phyloP scores from a whole-genome alignment of 1,284 basidiomycete species.

The Phellopilus nigrolimitatus region DNA sequence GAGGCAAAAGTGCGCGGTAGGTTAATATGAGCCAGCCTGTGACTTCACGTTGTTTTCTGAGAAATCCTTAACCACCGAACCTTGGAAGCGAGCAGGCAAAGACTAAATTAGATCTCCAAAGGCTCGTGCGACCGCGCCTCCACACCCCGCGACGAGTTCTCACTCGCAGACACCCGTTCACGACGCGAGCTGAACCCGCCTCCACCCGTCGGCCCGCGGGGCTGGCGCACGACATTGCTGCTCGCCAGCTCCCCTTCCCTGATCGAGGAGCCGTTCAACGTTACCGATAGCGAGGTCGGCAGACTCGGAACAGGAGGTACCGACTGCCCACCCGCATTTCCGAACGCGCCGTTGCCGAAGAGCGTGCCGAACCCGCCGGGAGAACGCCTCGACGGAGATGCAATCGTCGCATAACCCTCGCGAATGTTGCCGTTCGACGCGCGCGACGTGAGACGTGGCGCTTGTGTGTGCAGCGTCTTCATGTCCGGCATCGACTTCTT shows the following conservation, averaged over 20 bases:
- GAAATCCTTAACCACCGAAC: background rate
- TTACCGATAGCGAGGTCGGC: conserved; percentile 49
- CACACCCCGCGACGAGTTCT: conserved; percentile 52
- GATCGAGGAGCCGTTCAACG: conserved; percentile 35
- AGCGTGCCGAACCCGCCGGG: conserved; percentile 66
- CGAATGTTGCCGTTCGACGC: conserved; percentile 89
- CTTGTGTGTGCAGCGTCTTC: conserved; percentile 78
- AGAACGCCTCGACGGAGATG: conserved; percentile 71
- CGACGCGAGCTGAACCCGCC: conserved; percentile 66
- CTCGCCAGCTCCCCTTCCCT: conserved; percentile 37
- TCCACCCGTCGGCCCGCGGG: conserved; percentile 63
- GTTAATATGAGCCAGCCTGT: conserved; percentile 11
- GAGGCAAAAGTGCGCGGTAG: conserved; percentile 1
- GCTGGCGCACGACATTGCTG: conserved; percentile 71
- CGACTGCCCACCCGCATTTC: conserved; percentile 29
- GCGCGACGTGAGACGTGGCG: conserved; percentile 75
- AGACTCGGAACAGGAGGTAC: conserved; percentile 77
- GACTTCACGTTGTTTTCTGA: conserved; percentile 2
- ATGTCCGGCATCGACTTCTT: conserved; percentile 97
- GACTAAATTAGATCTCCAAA: conserved; percentile 60
- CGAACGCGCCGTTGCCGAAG: conserved; percentile 48
- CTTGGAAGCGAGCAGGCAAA: background rate
- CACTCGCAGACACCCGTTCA: conserved; percentile 51
- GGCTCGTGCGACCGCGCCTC: conserved; percentile 80
- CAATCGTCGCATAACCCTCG: conserved; percentile 85